Conservation (phyloP, 1,139 yeast genomes). For the Candida albicans region DNA sequence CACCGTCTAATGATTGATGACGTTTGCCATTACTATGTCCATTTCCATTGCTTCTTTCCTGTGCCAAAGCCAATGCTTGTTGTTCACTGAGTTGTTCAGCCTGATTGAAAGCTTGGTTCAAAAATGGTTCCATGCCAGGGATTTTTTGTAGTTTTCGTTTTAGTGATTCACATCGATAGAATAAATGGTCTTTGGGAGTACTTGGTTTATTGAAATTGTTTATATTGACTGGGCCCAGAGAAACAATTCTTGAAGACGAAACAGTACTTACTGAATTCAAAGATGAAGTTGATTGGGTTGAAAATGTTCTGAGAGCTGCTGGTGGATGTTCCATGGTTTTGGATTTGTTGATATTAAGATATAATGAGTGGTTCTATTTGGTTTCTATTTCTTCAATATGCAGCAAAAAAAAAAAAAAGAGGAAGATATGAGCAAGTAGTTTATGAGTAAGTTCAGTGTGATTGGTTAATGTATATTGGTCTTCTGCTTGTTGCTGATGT, state of each 20-base stretch:
- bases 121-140: slow-evolving; percentile 71
- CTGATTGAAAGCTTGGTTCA: slow-evolving; percentile 51
- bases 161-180: slow-evolving; percentile 64
- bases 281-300: slow-evolving; percentile 34
- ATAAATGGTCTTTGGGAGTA: slow-evolving; percentile 69
- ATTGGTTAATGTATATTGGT: too few species aligned
- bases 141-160: slow-evolving; percentile 59
- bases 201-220: slow-evolving; percentile 61
- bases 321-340: slow-evolving; percentile 14
- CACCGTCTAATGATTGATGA: slow-evolving; percentile 7
- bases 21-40: slow-evolving; percentile 1
- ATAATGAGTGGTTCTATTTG: neutral
- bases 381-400: neutral
- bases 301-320: slow-evolving; percentile 39
- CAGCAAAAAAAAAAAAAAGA: neutral
- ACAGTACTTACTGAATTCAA: slow-evolving; percentile 23
- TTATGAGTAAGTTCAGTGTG: neutral
- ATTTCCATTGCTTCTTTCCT: slow-evolving; percentile 20
- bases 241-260: slow-evolving; percentile 33
- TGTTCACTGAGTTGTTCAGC: slow-evolving; percentile 73
- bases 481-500: too few species aligned
- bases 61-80: slow-evolving; percentile 63
- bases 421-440: neutral
- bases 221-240: slow-evolving; percentile 45
- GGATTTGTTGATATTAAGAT: neutral